Base-by-base conservation (phyloP, 2,329 filamentous ascomycete genomes). In the Trichoderma simmonsii region DNA sequence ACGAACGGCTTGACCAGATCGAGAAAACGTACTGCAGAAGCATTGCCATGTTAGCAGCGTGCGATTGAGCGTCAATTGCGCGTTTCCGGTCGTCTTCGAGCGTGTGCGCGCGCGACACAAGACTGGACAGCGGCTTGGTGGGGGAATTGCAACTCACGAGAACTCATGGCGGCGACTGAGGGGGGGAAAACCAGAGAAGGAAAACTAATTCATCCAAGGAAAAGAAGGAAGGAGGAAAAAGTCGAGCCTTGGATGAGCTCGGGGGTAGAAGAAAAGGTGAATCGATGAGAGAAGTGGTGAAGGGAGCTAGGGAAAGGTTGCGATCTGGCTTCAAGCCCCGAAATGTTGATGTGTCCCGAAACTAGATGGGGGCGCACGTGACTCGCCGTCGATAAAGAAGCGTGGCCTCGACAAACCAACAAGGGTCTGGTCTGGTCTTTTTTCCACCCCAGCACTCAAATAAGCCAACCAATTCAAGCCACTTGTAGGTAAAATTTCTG, bases 1-100 rank as follows among this genome's bases (percentile, higher is more conserved):
- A 97, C 94, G 84, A 99, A 99, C 82, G 96, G 96, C 87, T 99
- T 99, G 87, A 99, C 96, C 84, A 98, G 90, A 86, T 99, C 96
- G 87, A 99, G 95, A 83, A 99, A 99, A 84, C 96, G 95, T 86
- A 99, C 95, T 98, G 80, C 70, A 71, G 51, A 69, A 62, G 63
- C 73, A 73, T 71, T 60, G 71, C 66, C 72, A 71, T 14, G 76
- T 82, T 72, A 82, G 81, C 73, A 73, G 73, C 57, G 64, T 72
- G 39, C 69, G 70, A 72, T 75, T 65, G 72, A 65, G 69, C 56
- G 28, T 72, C 79, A 80, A 79, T 79, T 77, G 79, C 74, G 75
- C 76, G 73, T 71, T 68, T 36, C 56, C 21, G 24, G 59, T 21
- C 62, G 67, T 54, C 67, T 56, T 61, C 70, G 15, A 8, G 63